Evolutionary conservation across 2,329 filamentous ascomycete species (phyloP).

Genomic region (Colletotrichum zoysiae): DNA sequence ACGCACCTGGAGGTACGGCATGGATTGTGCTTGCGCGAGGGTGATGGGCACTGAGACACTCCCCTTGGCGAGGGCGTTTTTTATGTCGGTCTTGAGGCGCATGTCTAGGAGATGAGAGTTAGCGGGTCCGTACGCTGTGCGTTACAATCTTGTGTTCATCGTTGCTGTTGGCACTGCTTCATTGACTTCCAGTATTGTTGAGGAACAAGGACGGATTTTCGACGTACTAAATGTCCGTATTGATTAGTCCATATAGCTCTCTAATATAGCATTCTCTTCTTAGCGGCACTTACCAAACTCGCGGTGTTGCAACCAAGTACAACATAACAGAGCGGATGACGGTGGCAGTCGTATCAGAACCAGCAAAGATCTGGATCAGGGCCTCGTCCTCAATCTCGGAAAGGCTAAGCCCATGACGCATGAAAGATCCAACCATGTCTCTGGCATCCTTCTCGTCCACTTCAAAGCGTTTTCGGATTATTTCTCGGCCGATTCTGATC

Average conservation of each 20-base stretch:
- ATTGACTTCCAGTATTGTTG: not conserved
- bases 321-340: constrained; percentile 62
- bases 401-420: constrained; percentile 53
- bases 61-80: constrained; percentile 4
- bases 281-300: constrained; percentile 4
- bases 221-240: not conserved
- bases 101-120: constrained; percentile 1
- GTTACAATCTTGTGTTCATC: not conserved
- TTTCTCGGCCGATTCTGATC: not conserved
- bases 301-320: constrained; percentile 60
- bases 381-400: constrained; percentile 49
- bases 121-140: not conserved
- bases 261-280: constrained; percentile 30
- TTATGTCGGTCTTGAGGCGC: constrained; percentile 8
- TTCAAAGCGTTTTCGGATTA: constrained; percentile 11
- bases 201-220: not conserved
- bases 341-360: constrained; percentile 65
- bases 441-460: constrained; percentile 8
- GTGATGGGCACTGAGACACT: constrained; percentile 9
- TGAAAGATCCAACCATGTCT: constrained; percentile 50
- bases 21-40: constrained; percentile 44
- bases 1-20: constrained; percentile 49
- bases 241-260: constrained; percentile 1
- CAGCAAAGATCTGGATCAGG: constrained; percentile 45
- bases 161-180: not conserved